Base-by-base conservation (phyloP, 2,329 filamentous ascomycete genomes). In the Aspergillus brunneoviolaceus region DNA sequence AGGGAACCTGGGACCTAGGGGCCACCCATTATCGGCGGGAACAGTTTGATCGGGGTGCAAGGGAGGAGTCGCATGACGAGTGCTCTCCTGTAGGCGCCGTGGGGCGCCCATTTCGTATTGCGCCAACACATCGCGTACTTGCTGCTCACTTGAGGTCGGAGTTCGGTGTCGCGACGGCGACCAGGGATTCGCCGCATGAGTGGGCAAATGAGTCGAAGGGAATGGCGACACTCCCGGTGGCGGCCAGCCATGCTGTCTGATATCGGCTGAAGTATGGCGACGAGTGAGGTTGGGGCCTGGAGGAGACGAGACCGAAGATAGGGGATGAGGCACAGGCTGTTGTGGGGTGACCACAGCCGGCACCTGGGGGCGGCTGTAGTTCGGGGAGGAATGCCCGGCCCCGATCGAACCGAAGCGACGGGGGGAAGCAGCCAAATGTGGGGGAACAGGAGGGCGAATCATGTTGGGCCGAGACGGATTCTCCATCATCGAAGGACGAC, bases 251-350 rank as follows among this genome's bases (percentile, higher is more conserved):
- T 92, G 89, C 68, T 93, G 89, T 56, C 95, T 89, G 67, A 99
- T 98, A 73, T 99, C 95, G 60, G 95, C 95, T 45, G 93, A 94
- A 1, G 95, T 99, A 77, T 99, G 95, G 62, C 94, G 87, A 64
- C 94, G 88, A 49, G 87, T 85, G 51, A 96, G 82, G 69, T 87
- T 92, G 59, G 86, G 84, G 1, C 74, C 76, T n/a, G 84, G 83
- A 25, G 85, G 83, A 42, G 85, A 85, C 21, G 80, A 77, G 59
- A 81, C 81, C 57, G 79, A 80, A n/a, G 84, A 81, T 39, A 85
- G 77, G 19, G 85, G 85, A 71, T 87, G 85, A 19, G 88, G 84
- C 21, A 88, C 81, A 35, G 87, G 87, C 70, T 91, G 90, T 33
- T 87, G 85, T 58, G 88, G 87, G n/a, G 87, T 85, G 21, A 86